These are phyloP conservation scores for Cordyceps tenuipes DNA, from an alignment of 2,329 filamentous ascomycete species.

Conservation along the genomic window DNA sequence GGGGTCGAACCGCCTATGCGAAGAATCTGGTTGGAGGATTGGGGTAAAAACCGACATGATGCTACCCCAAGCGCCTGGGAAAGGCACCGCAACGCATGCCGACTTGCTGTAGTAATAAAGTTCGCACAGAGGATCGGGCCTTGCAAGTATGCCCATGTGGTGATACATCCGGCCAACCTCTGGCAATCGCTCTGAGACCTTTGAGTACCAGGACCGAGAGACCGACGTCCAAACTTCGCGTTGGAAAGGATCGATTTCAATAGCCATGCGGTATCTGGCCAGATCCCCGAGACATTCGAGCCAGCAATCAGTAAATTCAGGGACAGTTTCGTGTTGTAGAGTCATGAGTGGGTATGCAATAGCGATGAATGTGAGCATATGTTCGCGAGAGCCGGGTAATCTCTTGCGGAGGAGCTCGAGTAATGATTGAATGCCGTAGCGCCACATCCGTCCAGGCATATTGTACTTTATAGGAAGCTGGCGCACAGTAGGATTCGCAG, in stretches of 20 bases:
- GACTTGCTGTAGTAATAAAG: slow-evolving; percentile 65
- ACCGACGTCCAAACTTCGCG: slow-evolving; percentile 76
- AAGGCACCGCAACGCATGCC: slow-evolving; percentile 59
- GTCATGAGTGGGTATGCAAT: slow-evolving; percentile 86
- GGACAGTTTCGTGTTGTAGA: slow-evolving; percentile 75
- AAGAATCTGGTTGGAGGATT: slow-evolving; percentile 32
- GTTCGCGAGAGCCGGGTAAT: slow-evolving; percentile 68
- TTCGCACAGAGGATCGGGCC: slow-evolving; percentile 62
- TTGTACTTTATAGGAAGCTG: slow-evolving; percentile 70
- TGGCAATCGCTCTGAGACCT: slow-evolving; percentile 69
- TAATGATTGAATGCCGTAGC: slow-evolving; percentile 81
- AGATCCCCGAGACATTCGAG: slow-evolving; percentile 88
- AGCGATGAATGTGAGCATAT: slow-evolving; percentile 89
- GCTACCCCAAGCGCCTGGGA: slow-evolving; percentile 58
- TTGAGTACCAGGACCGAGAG: slow-evolving; percentile 74
- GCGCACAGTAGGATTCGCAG: slow-evolving; percentile 58
- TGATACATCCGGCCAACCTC: slow-evolving; percentile 75
- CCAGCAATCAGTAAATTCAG: slow-evolving; percentile 80
- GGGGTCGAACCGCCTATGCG: slow-evolving; percentile 17
- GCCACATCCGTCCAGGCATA: slow-evolving; percentile 93
- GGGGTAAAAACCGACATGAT: slow-evolving; percentile 63
- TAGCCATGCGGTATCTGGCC: slow-evolving; percentile 77
- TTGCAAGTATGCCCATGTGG: slow-evolving; percentile 71
- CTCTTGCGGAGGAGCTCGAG: slow-evolving; percentile 67
- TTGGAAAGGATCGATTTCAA: slow-evolving; percentile 76